phyloP scores from a whole-genome alignment of 163 green algal genomes.

The Scenedesmus sp. region DNA sequence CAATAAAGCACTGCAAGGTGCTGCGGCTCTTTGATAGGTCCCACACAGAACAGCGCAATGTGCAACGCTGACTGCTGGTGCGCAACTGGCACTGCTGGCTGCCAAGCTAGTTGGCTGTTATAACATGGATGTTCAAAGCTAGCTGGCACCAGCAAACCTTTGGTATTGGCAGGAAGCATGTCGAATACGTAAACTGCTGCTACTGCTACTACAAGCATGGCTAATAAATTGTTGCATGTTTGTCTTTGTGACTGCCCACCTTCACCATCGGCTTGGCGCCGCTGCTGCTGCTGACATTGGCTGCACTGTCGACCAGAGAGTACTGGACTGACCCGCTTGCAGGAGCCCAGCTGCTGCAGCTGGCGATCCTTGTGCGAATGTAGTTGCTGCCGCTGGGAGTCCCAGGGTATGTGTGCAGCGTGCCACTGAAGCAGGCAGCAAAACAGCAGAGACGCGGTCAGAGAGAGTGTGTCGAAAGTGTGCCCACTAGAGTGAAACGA shows the following conservation, averaged over 20 bases:
- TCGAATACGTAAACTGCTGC: not conserved
- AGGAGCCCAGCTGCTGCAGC: slow-evolving; percentile 35
- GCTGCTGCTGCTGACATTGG: not conserved
- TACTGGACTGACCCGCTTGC: slow-evolving; percentile 9
- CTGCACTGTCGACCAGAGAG: not conserved
- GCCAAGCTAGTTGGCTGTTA: too few relatives aligned
- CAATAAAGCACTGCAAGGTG: too few relatives aligned
- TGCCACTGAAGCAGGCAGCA: slow-evolving; percentile 14
- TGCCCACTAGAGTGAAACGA: not conserved
- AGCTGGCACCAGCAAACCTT: not conserved
- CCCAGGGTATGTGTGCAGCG: slow-evolving; percentile 6
- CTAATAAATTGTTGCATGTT: not conserved
- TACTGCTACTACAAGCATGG: not conserved
- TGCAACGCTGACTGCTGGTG: not conserved
- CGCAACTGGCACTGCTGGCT: not conserved
- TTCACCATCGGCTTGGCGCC: not conserved
- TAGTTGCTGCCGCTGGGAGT: slow-evolving; percentile 49
- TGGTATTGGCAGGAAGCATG: too few relatives aligned
- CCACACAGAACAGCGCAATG: too few relatives aligned
- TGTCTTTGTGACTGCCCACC: not conserved
- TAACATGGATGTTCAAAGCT: too few relatives aligned
- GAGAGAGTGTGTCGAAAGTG: not conserved
- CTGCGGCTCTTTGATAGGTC: too few relatives aligned
- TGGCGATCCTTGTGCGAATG: slow-evolving; percentile 38
- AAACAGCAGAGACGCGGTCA: not conserved